Evolutionary conservation across 495 filamentous ascomycete genomes (phyloP), one percentile per base, ranked within the genome.

Genomic region (Apodospora peruviana): DNA sequence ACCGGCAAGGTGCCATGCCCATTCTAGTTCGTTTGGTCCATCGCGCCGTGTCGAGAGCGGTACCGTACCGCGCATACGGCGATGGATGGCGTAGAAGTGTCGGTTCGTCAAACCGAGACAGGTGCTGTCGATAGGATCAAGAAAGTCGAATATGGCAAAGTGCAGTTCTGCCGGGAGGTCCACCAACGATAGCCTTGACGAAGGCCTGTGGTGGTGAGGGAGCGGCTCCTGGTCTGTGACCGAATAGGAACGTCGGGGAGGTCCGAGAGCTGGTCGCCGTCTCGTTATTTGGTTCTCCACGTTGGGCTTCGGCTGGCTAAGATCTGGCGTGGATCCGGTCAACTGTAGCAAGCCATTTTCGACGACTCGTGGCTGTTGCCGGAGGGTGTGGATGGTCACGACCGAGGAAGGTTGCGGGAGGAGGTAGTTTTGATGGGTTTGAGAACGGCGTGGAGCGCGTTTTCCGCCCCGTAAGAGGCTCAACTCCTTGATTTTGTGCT

Each of bases 91-190:
- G 61, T 80, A 80, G 48, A 77, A 70, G 46, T 71, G 66, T 40
- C 54, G 58, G 62, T 64, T 71, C 11, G 79, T 74, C 17, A 82
- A 64, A 11, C 74, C 74, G 11, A 85, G 69, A 52, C 72, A 74
- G 47, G 73, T 70, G 60, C 71, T 68, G 58, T 81, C 78, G 54
- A 79, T 76, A 21, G 74, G 68, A 53, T 76, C 71, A 21, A 85
- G 69, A 56, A 73, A 71, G 52, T 73, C 65, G 49, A 76, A 68
- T 50, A 85, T 71, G 40, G 72, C 64, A 39, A 71, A 69, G 44
- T 82, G 81, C 11, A 85, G 60, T 56, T 85, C 82, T 0, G 73
- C 56, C 11, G 82, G 81, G 16, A 85, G 71, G 32, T 73, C 66
- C 20, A 65, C 40, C n/a, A 79, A 56, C 9, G 59, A 58, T 3